These are phyloP conservation scores for Acorus gramineus DNA, from an alignment of 106 monocot genomes.

Conservation along the genomic window DNA sequence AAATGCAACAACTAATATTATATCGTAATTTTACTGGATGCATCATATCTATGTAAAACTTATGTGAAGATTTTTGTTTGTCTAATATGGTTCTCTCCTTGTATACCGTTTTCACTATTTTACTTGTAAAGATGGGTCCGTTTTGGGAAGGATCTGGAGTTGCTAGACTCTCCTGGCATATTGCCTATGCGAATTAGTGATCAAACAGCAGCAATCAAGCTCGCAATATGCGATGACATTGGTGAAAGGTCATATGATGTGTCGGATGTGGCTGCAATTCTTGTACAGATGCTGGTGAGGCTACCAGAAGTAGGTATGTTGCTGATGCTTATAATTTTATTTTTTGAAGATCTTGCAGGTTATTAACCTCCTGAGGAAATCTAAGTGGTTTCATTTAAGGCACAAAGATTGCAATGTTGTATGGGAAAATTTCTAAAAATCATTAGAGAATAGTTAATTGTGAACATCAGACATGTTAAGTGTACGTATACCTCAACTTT, in stretches of 20 bases:
- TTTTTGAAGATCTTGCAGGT: neutral
- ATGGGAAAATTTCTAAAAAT: too few species aligned
- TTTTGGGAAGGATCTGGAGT: slow-evolving; percentile 85
- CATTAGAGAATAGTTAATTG: too few species aligned
- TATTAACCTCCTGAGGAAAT: neutral
- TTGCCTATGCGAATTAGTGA: slow-evolving; percentile 93
- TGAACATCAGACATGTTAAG: too few species aligned
- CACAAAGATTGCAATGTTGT: neutral
- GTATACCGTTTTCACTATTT: neutral
- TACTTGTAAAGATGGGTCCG: slow-evolving; percentile 75
- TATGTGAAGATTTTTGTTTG: too few species aligned
- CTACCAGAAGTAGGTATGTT: slow-evolving; percentile 65
- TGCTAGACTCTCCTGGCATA: slow-evolving; percentile 97
- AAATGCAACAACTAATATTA: too few species aligned
- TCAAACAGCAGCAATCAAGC: slow-evolving; percentile 82
- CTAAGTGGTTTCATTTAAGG: neutral
- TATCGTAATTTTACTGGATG: too few species aligned
- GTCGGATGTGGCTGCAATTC: slow-evolving; percentile 74
- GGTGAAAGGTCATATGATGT: slow-evolving; percentile 96
- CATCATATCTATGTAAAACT: too few species aligned
- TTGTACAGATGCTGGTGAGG: slow-evolving; percentile 66
- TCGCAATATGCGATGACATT: slow-evolving; percentile 98
- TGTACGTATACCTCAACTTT: too few species aligned
- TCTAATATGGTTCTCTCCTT: neutral
- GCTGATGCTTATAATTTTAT: neutral